phyloP scores from a whole-genome alignment of 202 grass and related monocot species.

The Setaria italica region DNA sequence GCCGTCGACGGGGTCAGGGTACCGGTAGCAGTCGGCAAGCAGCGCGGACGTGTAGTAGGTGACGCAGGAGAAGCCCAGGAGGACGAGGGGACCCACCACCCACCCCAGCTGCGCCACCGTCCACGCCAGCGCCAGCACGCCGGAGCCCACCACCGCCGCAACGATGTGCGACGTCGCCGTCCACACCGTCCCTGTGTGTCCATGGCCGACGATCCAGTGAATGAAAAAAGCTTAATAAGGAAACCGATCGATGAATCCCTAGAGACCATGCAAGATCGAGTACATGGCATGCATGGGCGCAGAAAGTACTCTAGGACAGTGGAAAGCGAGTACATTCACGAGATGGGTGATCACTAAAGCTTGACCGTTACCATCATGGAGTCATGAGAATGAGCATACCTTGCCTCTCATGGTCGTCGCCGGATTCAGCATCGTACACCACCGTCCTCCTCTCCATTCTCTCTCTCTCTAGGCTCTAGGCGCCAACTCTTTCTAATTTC shows the following conservation, averaged over 20 bases:
- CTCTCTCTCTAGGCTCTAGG: neutral
- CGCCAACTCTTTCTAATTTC: neutral
- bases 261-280: too few species aligned
- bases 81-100: conserved; percentile 68
- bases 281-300: too few species aligned
- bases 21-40: conserved; percentile 87
- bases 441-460: conserved; percentile 63
- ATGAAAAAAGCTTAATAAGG: too few species aligned
- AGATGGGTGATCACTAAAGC: too few species aligned
- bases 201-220: too few species aligned
- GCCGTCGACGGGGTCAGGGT: conserved; percentile 79
- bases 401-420: conserved; percentile 82
- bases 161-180: conserved; percentile 86
- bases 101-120: conserved; percentile 92
- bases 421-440: conserved; percentile 53
- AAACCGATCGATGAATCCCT: too few species aligned
- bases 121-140: conserved; percentile 89
- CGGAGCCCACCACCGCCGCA: conserved; percentile 87
- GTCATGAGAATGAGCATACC: conserved; percentile 39
- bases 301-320: too few species aligned
- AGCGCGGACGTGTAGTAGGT: conserved; percentile 93
- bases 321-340: too few species aligned
- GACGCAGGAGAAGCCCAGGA: conserved; percentile 78
- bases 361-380: too few species aligned
- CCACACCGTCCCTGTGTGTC: conserved; percentile 73